Base-by-base conservation (phyloP, 2,329 filamentous ascomycete species). In the Aspergillus sp. region DNA sequence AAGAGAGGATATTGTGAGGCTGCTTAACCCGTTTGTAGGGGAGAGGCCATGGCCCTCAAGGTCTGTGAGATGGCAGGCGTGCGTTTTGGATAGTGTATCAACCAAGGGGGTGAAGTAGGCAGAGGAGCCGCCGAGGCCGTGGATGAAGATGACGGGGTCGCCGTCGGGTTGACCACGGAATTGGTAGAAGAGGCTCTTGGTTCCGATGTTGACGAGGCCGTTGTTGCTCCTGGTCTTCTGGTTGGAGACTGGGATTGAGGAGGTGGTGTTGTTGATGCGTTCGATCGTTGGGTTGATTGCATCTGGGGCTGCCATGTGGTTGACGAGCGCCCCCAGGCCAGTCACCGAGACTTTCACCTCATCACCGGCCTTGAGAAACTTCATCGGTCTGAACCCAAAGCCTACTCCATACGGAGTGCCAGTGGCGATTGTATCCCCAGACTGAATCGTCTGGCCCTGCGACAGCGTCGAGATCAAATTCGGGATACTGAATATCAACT, bases 21-120 rank as follows among this genome's bases (percentile, higher is more conserved):
- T 62, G 48, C 71, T 78, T 2, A 75, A 68, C 0, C 82, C 77
- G 8, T 75, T 76, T 0, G 82, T 83, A 0, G 82, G 81, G 1
- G 80, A 81, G 6, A 81, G 70, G 0, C 83, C 83, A 59, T 84
- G 82, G 3, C 83, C 83, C 67, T 85, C 83, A 3, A 85, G 70
- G 59, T 85, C 83, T 56, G 79, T 78, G 0, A 83, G 64, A 57
- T 81, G 77, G 5, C 77, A 44, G 18, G 50, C 50, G 39, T 53
- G 50, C 3, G 50, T 53, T 2, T 17, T 12, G 12, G 50, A 34
- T 26, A 80, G 61, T 2, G 65, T 60, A 1, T 71, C 59, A 24
- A 82, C 71, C 6, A 85, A 64, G 0, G 83, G 81, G 0, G 65
- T 68, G 65, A 75, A 85, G 62, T 71, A 79, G 4, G 77, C 73